Evolutionary conservation across 139 green algal species (phyloP).

Genomic region (Chlorella sorokiniana): DNA sequence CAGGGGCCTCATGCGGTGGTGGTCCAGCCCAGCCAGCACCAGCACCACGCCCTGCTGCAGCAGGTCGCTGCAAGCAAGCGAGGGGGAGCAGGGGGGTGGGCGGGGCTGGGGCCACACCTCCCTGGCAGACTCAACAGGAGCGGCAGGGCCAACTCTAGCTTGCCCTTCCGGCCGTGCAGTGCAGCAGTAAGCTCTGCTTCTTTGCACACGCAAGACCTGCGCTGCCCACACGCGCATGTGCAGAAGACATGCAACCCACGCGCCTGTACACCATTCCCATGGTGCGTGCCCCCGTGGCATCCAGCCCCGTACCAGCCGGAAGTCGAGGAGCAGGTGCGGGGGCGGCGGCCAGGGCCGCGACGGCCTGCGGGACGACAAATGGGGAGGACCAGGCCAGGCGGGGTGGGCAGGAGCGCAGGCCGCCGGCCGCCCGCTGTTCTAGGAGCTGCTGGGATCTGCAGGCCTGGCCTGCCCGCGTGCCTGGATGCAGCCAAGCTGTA

Average conservation of each 20-base stretch:
- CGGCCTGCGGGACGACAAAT: constrained; percentile 50
- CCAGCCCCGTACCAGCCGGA: constrained; percentile 32
- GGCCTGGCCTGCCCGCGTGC: not conserved
- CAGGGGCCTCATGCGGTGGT: constrained; percentile 13
- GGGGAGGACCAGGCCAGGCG: not conserved
- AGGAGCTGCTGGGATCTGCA: too few relatives aligned
- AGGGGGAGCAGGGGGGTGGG: not conserved
- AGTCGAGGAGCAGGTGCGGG: constrained; percentile 42
- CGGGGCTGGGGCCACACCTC: not conserved
- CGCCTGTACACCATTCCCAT: constrained; percentile 24
- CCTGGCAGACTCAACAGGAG: too few relatives aligned
- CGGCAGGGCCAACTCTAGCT: too few relatives aligned
- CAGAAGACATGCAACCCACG: not conserved
- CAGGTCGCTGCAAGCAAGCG: constrained; percentile 29
- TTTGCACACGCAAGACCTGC: too few relatives aligned
- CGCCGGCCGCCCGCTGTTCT: too few relatives aligned
- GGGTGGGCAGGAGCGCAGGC: not conserved
- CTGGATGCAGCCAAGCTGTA: too few relatives aligned
- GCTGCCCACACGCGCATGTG: too few relatives aligned
- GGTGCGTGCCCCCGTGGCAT: constrained; percentile 39
- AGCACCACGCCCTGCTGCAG: constrained; percentile 30
- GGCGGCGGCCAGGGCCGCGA: constrained; percentile 9
- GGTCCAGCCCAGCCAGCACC: constrained; percentile 15
- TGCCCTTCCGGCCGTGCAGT: too few relatives aligned
- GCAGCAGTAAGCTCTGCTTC: too few relatives aligned